These are phyloP conservation scores for Metschnikowia amazonensis DNA, from an alignment of 805 yeast species.

Conservation along the genomic window DNA sequence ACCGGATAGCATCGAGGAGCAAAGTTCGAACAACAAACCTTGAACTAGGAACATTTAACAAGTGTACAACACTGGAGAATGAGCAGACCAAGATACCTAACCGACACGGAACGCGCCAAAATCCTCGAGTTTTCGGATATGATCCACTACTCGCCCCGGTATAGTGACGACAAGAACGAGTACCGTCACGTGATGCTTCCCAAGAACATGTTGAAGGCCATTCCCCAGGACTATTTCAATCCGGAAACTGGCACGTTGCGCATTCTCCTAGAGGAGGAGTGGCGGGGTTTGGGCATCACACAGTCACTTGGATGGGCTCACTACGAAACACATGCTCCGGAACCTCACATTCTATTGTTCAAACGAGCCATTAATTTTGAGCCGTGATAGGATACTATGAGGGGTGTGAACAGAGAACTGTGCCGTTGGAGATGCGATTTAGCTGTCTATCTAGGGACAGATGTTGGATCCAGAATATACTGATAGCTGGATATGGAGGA, in stretches of 20 bases:
- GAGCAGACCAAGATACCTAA: constrained; percentile 64
- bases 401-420: no score
- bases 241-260: constrained; percentile 92
- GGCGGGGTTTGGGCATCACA: constrained; percentile 98
- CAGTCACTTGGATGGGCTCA: constrained; percentile 98
- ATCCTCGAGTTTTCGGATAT: constrained; percentile 88
- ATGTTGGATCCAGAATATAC: no score
- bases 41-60: no score
- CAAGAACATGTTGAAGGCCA: constrained; percentile 87
- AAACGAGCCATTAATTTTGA: constrained; percentile 59
- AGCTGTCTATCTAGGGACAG: no score
- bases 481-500: no score
- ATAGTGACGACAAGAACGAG: constrained; percentile 87
- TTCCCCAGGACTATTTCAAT: constrained; percentile 91
- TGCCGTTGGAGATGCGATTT: no score
- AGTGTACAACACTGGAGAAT: constrained; percentile 1
- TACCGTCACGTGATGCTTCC: constrained; percentile 97
- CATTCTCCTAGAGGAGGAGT: constrained; percentile 88
- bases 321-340: constrained; percentile 97
- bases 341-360: constrained; percentile 91
- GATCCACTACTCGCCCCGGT: constrained; percentile 91
- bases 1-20: not conserved
- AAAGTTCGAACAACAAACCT: no score
- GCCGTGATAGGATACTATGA: constrained; percentile 28
- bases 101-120: constrained; percentile 80